Evolutionary conservation across 2,329 filamentous ascomycete genomes (phyloP).

Genomic region (Westerdykella aurantiaca): DNA sequence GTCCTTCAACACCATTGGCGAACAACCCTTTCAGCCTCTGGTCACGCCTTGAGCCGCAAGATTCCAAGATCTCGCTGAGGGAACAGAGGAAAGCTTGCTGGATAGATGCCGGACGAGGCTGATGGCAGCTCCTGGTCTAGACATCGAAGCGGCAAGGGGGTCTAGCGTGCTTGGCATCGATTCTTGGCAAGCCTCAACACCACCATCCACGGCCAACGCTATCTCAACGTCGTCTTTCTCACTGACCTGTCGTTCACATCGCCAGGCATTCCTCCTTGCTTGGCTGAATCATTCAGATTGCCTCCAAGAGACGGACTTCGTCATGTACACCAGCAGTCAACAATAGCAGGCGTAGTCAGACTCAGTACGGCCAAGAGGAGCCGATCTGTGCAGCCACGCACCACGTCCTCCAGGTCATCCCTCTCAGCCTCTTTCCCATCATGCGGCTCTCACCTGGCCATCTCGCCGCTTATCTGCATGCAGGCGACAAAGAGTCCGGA

Average conservation of each 20-base stretch:
- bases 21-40: too few relatives aligned
- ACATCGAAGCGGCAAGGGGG: neutral
- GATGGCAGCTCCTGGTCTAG: too few relatives aligned
- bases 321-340: neutral
- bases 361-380: neutral
- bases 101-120: too few relatives aligned
- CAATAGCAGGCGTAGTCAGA: neutral
- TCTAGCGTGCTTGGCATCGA: neutral
- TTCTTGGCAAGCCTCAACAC: neutral
- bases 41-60: too few relatives aligned
- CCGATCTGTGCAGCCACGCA: neutral
- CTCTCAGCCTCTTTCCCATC: neutral
- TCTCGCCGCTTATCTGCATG: too few relatives aligned
- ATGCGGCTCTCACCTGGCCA: too few relatives aligned
- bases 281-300: neutral
- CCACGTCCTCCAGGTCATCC: neutral
- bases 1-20: too few relatives aligned
- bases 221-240: neutral
- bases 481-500: too few relatives aligned
- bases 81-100: too few relatives aligned
- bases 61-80: too few relatives aligned
- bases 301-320: too few relatives aligned
- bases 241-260: neutral
- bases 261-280: neutral
- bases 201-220: neutral